Percentiles rank a stretch among this genome's conserved stretches.
These are phyloP conservation scores for Lentinus brumalis DNA, from an alignment of 768 basidiomycete genomes.

Conservation along the genomic window DNA sequence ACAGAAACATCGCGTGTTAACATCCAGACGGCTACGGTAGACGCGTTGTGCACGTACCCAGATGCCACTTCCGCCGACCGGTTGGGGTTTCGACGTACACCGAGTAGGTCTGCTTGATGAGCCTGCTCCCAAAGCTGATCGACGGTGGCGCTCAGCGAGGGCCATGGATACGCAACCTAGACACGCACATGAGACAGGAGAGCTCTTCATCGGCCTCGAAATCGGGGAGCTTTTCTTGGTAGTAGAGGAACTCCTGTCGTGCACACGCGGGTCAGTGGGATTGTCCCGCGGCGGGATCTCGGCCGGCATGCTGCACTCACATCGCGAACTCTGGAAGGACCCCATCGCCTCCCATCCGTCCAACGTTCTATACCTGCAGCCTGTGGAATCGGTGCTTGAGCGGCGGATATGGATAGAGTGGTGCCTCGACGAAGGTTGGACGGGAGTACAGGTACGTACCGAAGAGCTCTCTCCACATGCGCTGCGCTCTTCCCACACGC, in stretches of 20 bases:
- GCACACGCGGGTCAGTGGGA: constrained; percentile 10
- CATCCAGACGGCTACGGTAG: background rate
- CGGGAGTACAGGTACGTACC: constrained; percentile 39
- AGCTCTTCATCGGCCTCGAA: constrained; percentile 25
- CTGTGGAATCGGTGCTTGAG: constrained; percentile 4
- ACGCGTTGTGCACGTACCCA: constrained; percentile 51
- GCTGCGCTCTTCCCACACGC: constrained; percentile 83
- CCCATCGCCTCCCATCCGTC: constrained; percentile 76
- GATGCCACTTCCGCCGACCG: constrained; percentile 80
- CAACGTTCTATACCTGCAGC: constrained; percentile 73
- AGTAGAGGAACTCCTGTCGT: constrained; percentile 74
- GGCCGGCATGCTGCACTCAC: constrained; percentile 40
- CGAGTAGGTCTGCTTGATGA: constrained; percentile 82
- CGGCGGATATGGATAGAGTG: background rate
- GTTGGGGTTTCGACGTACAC: constrained; percentile 67
- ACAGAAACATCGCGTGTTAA: constrained; percentile 7
- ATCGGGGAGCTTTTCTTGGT: constrained; percentile 63
- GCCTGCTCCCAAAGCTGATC: constrained; percentile 38
- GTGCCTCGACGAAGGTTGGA: constrained; percentile 17
- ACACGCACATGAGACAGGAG: constrained; percentile 27
- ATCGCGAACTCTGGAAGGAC: constrained; percentile 75
- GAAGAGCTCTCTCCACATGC: constrained; percentile 66
- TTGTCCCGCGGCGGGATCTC: background rate
- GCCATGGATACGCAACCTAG: constrained; percentile 26
- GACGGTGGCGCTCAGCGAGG: constrained; percentile 26